Evolutionary conservation across 2,329 filamentous ascomycete genomes (phyloP), one percentile per base, ranked within the genome.

Genomic region (Phialophora expanda): DNA sequence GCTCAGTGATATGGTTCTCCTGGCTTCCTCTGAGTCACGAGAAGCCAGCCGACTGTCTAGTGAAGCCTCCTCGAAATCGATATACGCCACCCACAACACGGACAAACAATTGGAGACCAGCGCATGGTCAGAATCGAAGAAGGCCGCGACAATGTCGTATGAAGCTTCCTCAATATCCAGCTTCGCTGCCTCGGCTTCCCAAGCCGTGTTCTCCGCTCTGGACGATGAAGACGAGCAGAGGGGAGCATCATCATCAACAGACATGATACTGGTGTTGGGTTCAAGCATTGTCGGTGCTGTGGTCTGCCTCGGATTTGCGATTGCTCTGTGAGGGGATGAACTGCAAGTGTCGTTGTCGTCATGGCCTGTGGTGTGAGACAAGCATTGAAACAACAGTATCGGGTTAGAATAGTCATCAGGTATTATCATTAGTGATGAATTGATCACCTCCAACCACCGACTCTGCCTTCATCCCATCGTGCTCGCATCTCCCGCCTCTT

Each of bases 391-490:
- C 38, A 44, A 9, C 30, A 26, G 34, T 57, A 41, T 63, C 41
- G 55, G 48, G 22, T 57, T 62, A 55, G 48, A 50, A 38, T 26
- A 62, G 60, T 56, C 32, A 12, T 56, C 20, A 58, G 12, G 55
- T 38, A 54, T 48, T 46, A 62, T 66, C 56, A 20, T 62, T 66
- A 66, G 46, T 38, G 30, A 61, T 53, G 46, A 38, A n/a, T 50
- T 24, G 44, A 53, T 87, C 81, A 94, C 74, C 94, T 86, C 95
- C 95, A 98, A 0, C 95, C 95, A 11, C 94, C 94, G 38, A 98
- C 94, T 71, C 94, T 85, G 26, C 94, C 93, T 79, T 98, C 94
- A 76, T 98, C 95, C 95, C 95, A 98, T 73, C 95, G 85, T 74
- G 93, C 90, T 78, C 93, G 96, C 71, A 92, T 86, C 81, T 98